Evolutionary conservation across 805 yeast species (phyloP), one percentile per base, ranked within the genome.

Genomic region (Yamadazyma nakazawae): DNA sequence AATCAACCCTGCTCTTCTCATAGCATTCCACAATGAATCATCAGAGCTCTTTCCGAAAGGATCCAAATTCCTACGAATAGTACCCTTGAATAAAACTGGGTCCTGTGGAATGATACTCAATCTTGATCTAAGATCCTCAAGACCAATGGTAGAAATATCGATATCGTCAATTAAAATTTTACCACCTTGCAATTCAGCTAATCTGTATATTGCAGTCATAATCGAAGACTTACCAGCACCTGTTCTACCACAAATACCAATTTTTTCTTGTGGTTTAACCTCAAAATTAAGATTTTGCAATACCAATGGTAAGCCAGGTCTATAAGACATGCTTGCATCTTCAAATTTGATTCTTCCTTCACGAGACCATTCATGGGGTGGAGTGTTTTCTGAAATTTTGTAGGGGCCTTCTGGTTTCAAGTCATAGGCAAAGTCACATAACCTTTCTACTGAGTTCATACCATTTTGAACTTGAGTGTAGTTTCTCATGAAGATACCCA

Each of bases 181-280:
- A 3, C 88, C 87, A 0, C 51, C 39, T 24, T 66, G 64, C 39
- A 80, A 59, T 60, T 81, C 86, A 13, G 72, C 65, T 42, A 82
- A 58, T 52, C 87, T 66, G 59, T 73, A 82, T 45, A 82, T 60
- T 0, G 85, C 84, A 13, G 81, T 74, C 81, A 82, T 82, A 39
- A 82, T 79, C 5, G 85, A 75, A 1, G 82, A 69, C 64, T 82
- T 82, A 39, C 96, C 96, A 4, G 95, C 94, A 56, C 96, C 96
- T 0, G 96, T 88, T 60, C 96, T 76, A 37, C 96, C 96, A 70
- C 92, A 85, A 45, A 88, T 82, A 39, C 96, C 96, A 53, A 88
- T 77, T 58, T 85, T 86, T 61, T 87, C 88, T 14, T 75, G 68
- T 0, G 82, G 76, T 9, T 70, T 60, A 39, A 85, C 69, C 9